Evolutionary conservation across 495 filamentous ascomycete genomes (phyloP).

Genomic region (Aspergillus sclerotiicarbonarius): DNA sequence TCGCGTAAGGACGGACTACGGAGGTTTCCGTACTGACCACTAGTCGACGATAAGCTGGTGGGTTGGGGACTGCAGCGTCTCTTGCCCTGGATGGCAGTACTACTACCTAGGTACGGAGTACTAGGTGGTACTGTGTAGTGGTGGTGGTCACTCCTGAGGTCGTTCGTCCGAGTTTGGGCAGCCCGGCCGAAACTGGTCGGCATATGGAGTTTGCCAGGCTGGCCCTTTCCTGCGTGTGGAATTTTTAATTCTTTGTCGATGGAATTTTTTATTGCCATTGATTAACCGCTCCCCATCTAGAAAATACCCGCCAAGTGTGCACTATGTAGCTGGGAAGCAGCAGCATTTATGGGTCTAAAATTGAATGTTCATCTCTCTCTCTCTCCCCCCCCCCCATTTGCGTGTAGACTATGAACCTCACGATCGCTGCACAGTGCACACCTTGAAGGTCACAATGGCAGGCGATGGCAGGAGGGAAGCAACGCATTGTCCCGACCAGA

Average conservation of each 20-base stretch:
- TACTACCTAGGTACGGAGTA: too few species aligned
- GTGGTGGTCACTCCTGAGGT: not conserved
- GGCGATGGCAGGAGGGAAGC: not conserved
- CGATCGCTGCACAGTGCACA: too few species aligned
- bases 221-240: too few species aligned
- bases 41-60: slow-evolving; percentile 1
- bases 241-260: too few species aligned
- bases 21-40: not conserved
- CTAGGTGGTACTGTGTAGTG: too few species aligned
- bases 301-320: not conserved
- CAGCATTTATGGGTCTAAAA: not conserved
- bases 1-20: not conserved
- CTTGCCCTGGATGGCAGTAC: too few species aligned
- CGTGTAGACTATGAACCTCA: too few species aligned
- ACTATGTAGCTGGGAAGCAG: not conserved
- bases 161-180: not conserved
- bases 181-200: not conserved
- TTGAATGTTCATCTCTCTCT: not conserved
- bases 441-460: not conserved
- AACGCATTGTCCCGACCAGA: slow-evolving; percentile 15
- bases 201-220: not conserved
- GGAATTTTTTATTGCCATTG: not conserved
- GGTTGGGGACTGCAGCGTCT: not conserved
- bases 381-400: not conserved
- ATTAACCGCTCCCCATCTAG: not conserved